Percentiles rank a stretch among this genome's conserved stretches.
phyloP scores from a whole-genome alignment of 1,284 basidiomycete species.

The Marasmius fiardii region DNA sequence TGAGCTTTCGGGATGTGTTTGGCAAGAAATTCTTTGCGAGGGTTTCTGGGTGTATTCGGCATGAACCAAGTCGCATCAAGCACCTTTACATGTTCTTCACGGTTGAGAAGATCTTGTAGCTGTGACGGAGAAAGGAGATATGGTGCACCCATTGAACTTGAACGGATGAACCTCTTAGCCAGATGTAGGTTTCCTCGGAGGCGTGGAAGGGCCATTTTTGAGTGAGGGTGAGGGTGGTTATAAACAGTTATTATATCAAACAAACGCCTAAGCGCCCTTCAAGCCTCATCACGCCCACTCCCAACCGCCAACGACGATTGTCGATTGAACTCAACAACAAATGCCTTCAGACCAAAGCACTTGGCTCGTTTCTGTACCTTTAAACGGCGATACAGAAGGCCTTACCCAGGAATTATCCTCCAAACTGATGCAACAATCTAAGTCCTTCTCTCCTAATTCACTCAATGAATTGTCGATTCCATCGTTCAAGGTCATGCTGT shows the following conservation, averaged over 20 bases:
- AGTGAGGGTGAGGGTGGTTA: not conserved
- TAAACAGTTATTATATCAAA: not conserved
- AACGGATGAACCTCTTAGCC: conserved; percentile 25
- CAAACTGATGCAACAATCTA: conserved; percentile 55
- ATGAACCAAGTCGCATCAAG: conserved; percentile 88
- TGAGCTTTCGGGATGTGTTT: conserved; percentile 73
- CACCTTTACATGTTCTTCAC: conserved; percentile 40
- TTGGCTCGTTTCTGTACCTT: conserved; percentile 75
- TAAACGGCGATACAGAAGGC: conserved; percentile 73
- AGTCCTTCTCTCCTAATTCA: conserved; percentile 40
- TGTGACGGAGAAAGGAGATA: conserved; percentile 51
- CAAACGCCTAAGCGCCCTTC: not conserved
- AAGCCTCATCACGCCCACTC: not conserved
- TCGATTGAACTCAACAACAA: not conserved
- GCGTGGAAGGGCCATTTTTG: not conserved
- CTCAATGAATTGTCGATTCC: conserved; percentile 65
- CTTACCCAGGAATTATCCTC: conserved; percentile 57
- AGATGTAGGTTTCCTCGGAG: not conserved
- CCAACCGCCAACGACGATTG: conserved; percentile 4
- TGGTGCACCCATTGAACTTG: conserved; percentile 34
- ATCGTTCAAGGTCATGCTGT: conserved; percentile 65
- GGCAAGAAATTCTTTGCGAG: conserved; percentile 60
- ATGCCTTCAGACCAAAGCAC: conserved; percentile 88
- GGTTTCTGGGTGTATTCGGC: conserved; percentile 73
- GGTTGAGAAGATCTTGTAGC: conserved; percentile 34